Evolutionary conservation across 768 basidiomycete genomes (phyloP).

Genomic region (Exsudoporus frostii): DNA sequence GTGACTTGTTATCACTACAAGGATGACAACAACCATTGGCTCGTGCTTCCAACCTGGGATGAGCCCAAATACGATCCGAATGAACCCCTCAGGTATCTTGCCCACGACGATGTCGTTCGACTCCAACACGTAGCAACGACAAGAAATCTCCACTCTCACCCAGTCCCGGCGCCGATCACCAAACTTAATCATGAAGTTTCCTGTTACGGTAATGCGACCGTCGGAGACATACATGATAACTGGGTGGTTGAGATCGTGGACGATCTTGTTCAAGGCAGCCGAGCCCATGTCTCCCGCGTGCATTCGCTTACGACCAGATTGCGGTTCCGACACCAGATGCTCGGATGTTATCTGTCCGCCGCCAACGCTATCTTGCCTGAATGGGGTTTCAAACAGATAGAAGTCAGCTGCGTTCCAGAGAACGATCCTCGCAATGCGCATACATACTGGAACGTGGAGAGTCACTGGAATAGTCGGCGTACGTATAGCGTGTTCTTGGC

Average conservation of each 20-base stretch:
- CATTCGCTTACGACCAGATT: conserved; percentile 90
- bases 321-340: conserved; percentile 70
- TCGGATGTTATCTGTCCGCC: conserved; percentile 88
- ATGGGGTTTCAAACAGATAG: conserved; percentile 99
- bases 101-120: conserved; percentile 75
- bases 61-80: conserved; percentile 63
- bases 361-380: conserved; percentile 88
- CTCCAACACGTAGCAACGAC: conserved; percentile 80
- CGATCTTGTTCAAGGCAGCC: conserved; percentile 67
- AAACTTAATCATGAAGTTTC: conserved; percentile 91
- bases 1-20: conserved; percentile 99
- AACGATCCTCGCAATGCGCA: conserved; percentile 76
- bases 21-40: conserved; percentile 95
- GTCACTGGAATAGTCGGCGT: conserved; percentile 95
- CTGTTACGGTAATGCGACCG: conserved; percentile 85
- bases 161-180: conserved; percentile 80
- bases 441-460: conserved; percentile 98
- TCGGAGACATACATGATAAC: conserved; percentile 87
- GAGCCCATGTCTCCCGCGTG: conserved; percentile 59
- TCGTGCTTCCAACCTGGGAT: conserved; percentile 78
- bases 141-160: conserved; percentile 91
- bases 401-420: conserved; percentile 90
- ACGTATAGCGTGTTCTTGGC: conserved; percentile 34
- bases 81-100: conserved; percentile 63
- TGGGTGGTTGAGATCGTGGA: conserved; percentile 95